phyloP scores from a whole-genome alignment of 2,329 filamentous ascomycete genomes.

The Alternaria longipes region DNA sequence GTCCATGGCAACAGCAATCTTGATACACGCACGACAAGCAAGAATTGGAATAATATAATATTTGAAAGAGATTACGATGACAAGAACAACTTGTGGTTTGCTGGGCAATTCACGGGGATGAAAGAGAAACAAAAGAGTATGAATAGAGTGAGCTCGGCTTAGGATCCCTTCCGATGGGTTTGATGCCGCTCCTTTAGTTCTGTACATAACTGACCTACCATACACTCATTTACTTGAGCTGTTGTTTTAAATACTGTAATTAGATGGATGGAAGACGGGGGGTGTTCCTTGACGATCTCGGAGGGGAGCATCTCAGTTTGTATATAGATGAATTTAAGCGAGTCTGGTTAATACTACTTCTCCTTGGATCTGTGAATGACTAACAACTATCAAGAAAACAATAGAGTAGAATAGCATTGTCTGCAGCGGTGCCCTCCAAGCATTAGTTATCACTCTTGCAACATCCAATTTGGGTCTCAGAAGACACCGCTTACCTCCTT shows the following conservation, averaged over 20 bases:
- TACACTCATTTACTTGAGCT: conserved; percentile 16
- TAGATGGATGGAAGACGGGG: conserved; percentile 9
- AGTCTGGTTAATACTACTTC: neutral
- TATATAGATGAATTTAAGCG: conserved; percentile 8
- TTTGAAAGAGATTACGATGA: neutral
- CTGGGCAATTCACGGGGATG: conserved; percentile 3
- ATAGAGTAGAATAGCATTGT: too few species aligned
- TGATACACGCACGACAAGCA: neutral
- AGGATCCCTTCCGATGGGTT: neutral
- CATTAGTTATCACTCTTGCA: too few species aligned
- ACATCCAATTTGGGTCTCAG: too few species aligned
- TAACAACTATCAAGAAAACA: neutral
- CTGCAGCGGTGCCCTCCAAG: too few species aligned
- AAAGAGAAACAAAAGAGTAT: neutral
- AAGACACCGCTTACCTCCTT: too few species aligned
- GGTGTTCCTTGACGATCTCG: neutral
- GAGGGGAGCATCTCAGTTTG: neutral
- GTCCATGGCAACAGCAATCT: neutral
- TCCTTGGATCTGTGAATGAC: neutral
- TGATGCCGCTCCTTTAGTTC: neutral
- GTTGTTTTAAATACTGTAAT: conserved; percentile 7
- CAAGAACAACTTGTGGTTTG: conserved; percentile 9
- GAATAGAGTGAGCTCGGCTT: conserved; percentile 2
- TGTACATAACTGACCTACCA: conserved; percentile 15
- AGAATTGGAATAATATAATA: conserved; percentile 3